These are phyloP conservation scores for Amanita subjunquillea DNA, from an alignment of 768 basidiomycete species.

Conservation along the genomic window DNA sequence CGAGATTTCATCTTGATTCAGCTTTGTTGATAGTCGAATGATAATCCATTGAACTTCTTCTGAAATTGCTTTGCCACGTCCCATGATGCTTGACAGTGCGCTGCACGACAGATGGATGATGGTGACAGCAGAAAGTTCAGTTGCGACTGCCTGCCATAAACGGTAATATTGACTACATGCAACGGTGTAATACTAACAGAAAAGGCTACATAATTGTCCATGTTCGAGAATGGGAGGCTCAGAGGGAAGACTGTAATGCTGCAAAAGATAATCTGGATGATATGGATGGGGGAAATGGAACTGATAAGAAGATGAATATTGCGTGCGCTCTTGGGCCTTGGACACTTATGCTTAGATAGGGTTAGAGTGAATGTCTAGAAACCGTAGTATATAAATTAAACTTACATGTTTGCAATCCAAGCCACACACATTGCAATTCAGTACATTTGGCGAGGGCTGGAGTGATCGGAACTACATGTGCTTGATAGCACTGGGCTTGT, in stretches of 20 bases:
- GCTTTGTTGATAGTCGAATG: neutral
- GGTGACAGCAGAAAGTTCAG: neutral
- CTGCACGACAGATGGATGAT: neutral
- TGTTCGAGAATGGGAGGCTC: constrained; percentile 45
- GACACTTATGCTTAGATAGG: constrained; percentile 63
- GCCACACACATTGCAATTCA: constrained; percentile 86
- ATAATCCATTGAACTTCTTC: constrained; percentile 3
- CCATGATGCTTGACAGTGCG: neutral
- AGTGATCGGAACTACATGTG: constrained; percentile 84
- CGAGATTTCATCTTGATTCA: neutral
- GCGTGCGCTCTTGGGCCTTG: constrained; percentile 82
- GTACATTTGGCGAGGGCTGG: constrained; percentile 53
- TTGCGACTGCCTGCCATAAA: too few relatives aligned
- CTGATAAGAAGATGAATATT: constrained; percentile 31
- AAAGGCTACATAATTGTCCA: too few relatives aligned
- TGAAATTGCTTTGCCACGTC: neutral
- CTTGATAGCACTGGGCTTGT: constrained; percentile 65
- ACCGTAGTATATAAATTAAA: constrained; percentile 10
- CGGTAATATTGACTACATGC: too few relatives aligned
- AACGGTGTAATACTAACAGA: too few relatives aligned
- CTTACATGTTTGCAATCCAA: constrained; percentile 77
- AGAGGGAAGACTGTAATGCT: constrained; percentile 33
- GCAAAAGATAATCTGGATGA: constrained; percentile 59
- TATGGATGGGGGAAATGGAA: constrained; percentile 61
- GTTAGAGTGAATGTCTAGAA: constrained; percentile 7